A percentile compares a stretch with the other conserved stretches of the same genome.
Evolutionary conservation across 192 early-diverging fungal genomes (phyloP).

Genomic region (Backusella circina): DNA sequence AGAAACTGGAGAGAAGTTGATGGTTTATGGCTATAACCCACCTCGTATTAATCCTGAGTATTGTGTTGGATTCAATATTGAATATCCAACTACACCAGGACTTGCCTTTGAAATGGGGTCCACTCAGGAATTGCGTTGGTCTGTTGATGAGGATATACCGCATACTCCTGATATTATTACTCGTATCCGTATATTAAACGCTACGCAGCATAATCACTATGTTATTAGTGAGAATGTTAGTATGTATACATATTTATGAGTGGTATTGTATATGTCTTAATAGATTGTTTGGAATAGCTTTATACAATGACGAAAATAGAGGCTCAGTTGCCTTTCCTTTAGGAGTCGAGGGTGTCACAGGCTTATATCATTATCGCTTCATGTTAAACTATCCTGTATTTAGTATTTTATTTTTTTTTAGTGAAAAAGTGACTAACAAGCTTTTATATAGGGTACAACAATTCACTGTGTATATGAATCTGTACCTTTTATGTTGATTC

Average conservation of each 20-base stretch:
- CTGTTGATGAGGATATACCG: conserved; percentile 26
- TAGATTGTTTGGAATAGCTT: conserved; percentile 7
- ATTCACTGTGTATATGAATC: conserved; percentile 35
- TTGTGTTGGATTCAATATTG: conserved; percentile 26
- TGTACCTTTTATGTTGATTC: conserved; percentile 31
- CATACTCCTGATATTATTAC: conserved; percentile 30
- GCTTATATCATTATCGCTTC: conserved; percentile 35
- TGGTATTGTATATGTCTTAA: not conserved
- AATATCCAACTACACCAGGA: conserved; percentile 28
- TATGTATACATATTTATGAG: conserved; percentile 1
- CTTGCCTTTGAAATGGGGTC: conserved; percentile 21
- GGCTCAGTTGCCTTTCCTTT: conserved; percentile 17
- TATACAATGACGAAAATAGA: conserved; percentile 19
- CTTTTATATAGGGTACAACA: conserved; percentile 14
- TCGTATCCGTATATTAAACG: conserved; percentile 34
- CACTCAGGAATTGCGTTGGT: conserved; percentile 27
- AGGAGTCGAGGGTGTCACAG: conserved; percentile 20
- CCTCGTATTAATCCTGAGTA: conserved; percentile 34
- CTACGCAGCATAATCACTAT: conserved; percentile 34
- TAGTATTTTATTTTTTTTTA: not conserved
- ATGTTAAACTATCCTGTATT: conserved; percentile 32
- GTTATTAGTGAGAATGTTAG: conserved; percentile 33
- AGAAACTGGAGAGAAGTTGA: conserved; percentile 25
- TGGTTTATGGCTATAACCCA: conserved; percentile 32
- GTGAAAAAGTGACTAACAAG: not conserved